A percentile compares a stretch with the other conserved stretches of the same genome.
Evolutionary conservation across 768 basidiomycete genomes (phyloP).

Genomic region (Auricularia heimuer): DNA sequence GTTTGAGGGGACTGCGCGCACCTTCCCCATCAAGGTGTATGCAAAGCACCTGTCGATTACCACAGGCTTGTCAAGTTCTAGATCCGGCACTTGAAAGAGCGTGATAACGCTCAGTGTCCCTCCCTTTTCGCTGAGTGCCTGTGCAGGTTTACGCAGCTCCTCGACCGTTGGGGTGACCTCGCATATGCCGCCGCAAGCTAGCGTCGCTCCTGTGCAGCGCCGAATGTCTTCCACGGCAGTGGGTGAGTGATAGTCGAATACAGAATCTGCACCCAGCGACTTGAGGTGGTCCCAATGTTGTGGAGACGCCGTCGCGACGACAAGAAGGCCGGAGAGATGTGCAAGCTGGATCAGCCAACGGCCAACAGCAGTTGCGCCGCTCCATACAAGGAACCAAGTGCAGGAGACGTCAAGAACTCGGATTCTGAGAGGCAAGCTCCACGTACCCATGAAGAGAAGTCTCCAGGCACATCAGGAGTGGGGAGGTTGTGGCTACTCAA

Average conservation of each 20-base stretch:
- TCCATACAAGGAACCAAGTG: conserved; percentile 19
- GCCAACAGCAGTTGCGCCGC: conserved; percentile 18
- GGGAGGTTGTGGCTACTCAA: background rate
- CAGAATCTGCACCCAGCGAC: background rate
- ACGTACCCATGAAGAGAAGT: background rate
- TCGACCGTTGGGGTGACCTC: background rate
- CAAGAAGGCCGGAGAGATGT: background rate
- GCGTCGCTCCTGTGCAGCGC: background rate
- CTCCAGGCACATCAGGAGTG: background rate
- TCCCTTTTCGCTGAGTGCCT: background rate
- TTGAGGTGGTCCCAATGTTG: background rate
- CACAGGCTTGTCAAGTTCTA: background rate
- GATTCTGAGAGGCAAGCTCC: background rate
- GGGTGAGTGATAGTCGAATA: background rate
- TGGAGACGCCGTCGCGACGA: background rate
- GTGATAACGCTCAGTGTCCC: background rate
- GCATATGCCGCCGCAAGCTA: background rate
- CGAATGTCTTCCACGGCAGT: background rate
- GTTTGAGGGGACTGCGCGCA: background rate
- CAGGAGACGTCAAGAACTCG: no score
- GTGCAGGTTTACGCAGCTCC: background rate
- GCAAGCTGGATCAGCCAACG: background rate
- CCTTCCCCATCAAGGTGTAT: background rate
- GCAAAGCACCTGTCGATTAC: background rate
- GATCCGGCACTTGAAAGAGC: background rate